Percentiles rank a stretch among this genome's conserved stretches.
Evolutionary conservation across 331 rosid species (phyloP).

Genomic region (Acacia pycnantha): DNA sequence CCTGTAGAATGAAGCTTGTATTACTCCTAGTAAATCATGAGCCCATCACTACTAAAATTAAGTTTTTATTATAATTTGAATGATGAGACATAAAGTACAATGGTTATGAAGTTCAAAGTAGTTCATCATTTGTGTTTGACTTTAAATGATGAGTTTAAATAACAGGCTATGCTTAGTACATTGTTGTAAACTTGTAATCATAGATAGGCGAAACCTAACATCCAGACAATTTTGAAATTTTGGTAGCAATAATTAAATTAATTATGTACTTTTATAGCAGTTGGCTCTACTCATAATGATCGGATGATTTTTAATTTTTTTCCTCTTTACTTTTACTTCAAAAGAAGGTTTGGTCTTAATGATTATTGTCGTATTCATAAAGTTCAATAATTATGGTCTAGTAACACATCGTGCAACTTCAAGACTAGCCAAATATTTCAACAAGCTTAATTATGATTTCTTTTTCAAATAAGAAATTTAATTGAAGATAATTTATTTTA

Average conservation of each 20-base stretch:
- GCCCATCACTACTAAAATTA: neutral
- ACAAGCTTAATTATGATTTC: neutral
- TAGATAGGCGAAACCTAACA: slow-evolving; percentile 22
- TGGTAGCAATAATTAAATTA: slow-evolving; percentile 23
- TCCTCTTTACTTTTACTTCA: neutral
- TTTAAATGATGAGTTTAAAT: slow-evolving; percentile 37
- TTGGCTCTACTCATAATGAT: slow-evolving; percentile 24
- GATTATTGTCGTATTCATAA: neutral
- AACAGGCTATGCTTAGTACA: slow-evolving; percentile 8
- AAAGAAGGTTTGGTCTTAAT: neutral
- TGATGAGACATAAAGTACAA: slow-evolving; percentile 9
- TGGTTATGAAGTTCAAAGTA: neutral
- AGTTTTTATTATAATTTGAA: neutral
- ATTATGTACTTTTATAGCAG: slow-evolving; percentile 22
- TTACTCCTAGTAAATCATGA: too few relatives aligned
- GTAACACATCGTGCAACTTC: neutral
- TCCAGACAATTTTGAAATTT: slow-evolving; percentile 33
- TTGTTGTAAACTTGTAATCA: slow-evolving; percentile 24
- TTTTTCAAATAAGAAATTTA: neutral
- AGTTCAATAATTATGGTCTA: neutral
- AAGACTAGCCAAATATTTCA: neutral
- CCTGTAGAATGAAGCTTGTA: neutral
- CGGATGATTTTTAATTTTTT: neutral
- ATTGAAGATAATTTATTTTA: neutral
- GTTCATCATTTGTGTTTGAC: slow-evolving; percentile 32